phyloP scores from a whole-genome alignment of 225 moss, liverwort and hornwort genomes.

The Ulota crispa region DNA sequence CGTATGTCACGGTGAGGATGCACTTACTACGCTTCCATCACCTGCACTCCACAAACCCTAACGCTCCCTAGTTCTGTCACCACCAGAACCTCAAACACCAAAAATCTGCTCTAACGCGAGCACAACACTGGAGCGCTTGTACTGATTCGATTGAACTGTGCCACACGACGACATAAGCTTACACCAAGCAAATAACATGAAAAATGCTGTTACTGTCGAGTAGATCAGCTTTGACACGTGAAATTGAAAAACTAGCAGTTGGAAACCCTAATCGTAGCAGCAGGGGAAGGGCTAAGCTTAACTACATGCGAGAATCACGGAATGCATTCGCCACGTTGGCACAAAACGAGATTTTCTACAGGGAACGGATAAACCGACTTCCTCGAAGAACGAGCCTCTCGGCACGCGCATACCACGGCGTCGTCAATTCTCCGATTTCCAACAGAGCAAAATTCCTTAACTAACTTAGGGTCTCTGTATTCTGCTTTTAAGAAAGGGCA shows the following conservation, averaged over 20 bases:
- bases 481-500: neutral
- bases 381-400: neutral
- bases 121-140: neutral
- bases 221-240: neutral
- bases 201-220: neutral
- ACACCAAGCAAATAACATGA: neutral
- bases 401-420: neutral
- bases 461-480: neutral
- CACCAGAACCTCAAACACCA: neutral
- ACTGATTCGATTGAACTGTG: neutral
- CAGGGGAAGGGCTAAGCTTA: neutral
- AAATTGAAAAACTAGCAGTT: neutral
- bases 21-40: neutral
- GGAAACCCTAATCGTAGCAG: slow-evolving; percentile 30
- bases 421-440: neutral
- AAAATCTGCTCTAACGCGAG: neutral
- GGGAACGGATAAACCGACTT: slow-evolving; percentile 38
- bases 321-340: slow-evolving; percentile 31
- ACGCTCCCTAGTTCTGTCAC: neutral
- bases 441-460: neutral
- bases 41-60: neutral
- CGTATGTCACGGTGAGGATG: too few species aligned
- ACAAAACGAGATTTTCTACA: slow-evolving; percentile 34
- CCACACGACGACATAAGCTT: neutral
- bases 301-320: neutral